Evolutionary conservation across 768 basidiomycete species (phyloP).

Genomic region (Pholiota molesta): DNA sequence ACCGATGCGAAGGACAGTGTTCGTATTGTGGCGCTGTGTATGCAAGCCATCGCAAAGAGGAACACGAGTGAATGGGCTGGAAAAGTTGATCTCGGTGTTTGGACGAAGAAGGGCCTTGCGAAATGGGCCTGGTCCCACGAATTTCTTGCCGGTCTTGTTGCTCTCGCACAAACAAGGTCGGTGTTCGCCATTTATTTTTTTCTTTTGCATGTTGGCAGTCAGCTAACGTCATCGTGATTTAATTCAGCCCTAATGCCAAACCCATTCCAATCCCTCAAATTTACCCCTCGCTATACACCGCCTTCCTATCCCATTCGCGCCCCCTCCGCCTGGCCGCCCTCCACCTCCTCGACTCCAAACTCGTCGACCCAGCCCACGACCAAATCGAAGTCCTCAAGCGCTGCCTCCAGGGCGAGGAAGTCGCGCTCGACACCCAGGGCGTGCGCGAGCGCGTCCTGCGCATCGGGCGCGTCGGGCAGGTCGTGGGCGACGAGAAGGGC

Average conservation of each 20-base stretch:
- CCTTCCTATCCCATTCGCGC: slow-evolving; percentile 76
- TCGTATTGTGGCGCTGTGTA: slow-evolving; percentile 64
- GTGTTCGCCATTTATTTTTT: slow-evolving; percentile 10
- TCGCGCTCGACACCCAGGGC: slow-evolving; percentile 75
- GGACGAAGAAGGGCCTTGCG: slow-evolving; percentile 47
- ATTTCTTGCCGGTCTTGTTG: slow-evolving; percentile 57
- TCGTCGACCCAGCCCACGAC: slow-evolving; percentile 46
- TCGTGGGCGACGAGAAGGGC: slow-evolving; percentile 57
- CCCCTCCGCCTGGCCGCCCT: slow-evolving; percentile 65
- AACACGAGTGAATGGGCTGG: slow-evolving; percentile 48
- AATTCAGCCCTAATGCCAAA: slow-evolving; percentile 26
- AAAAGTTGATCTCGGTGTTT: slow-evolving; percentile 48
- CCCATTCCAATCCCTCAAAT: slow-evolving; percentile 46
- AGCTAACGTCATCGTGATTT: background rate
- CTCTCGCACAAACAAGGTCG: slow-evolving; percentile 51
- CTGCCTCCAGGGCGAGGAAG: slow-evolving; percentile 81
- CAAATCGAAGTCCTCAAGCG: slow-evolving; percentile 59
- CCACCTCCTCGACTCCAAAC: slow-evolving; percentile 58
- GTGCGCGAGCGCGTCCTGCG: slow-evolving; percentile 83
- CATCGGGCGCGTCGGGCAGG: slow-evolving; percentile 71
- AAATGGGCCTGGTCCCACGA: slow-evolving; percentile 63
- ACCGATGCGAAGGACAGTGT: slow-evolving; percentile 26
- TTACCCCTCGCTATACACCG: slow-evolving; percentile 52
- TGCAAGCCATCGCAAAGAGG: slow-evolving; percentile 52
- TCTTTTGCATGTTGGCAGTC: background rate